Percentiles rank a stretch among this genome's conserved stretches.
Evolutionary conservation across 2,329 filamentous ascomycete species (phyloP).

Genomic region (Pyricularia pennisetigena): DNA sequence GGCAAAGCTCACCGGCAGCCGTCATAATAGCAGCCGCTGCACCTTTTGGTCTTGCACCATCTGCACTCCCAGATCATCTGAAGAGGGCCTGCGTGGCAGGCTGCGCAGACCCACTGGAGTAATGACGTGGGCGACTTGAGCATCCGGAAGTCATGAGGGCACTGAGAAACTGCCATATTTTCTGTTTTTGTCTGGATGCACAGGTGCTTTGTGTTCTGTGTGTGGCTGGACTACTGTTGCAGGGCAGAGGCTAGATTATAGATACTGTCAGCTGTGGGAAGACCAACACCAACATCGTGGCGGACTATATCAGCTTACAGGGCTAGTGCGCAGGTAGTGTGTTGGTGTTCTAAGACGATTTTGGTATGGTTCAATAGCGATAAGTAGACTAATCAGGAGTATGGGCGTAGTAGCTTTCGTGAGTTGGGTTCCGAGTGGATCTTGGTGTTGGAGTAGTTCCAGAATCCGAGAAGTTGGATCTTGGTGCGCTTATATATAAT

Average conservation of each 20-base stretch:
- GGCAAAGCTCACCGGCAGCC: neutral
- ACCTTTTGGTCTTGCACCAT: neutral
- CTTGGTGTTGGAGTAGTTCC: neutral
- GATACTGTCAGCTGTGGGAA: neutral
- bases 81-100: neutral
- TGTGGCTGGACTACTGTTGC: neutral
- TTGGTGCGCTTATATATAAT: neutral
- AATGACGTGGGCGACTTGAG: neutral
- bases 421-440: neutral
- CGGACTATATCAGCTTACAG: neutral
- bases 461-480: neutral
- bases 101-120: neutral
- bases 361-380: neutral
- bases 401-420: neutral
- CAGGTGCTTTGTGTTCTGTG: neutral
- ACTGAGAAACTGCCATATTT: neutral
- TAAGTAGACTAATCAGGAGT: neutral
- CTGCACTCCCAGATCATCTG: neutral
- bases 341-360: neutral
- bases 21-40: neutral
- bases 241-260: neutral
- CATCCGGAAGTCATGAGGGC: conserved; percentile 1
- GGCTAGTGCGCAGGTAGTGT: neutral
- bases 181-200: neutral
- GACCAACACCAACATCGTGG: neutral